These are phyloP conservation scores for Vitis hybrid DNA, from an alignment of 177 flowering plant species.

Conservation along the genomic window DNA sequence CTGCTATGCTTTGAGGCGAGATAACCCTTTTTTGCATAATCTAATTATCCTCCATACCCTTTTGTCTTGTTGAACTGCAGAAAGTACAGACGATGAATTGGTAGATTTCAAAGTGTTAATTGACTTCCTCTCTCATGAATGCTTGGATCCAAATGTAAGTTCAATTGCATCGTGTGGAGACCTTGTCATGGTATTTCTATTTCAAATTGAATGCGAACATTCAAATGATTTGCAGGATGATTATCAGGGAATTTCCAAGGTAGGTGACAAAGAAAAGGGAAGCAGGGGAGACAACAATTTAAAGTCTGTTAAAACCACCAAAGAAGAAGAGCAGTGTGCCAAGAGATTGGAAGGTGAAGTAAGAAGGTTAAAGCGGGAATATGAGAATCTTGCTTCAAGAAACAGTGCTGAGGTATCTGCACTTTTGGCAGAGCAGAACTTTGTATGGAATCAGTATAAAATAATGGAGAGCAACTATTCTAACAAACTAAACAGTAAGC, in stretches of 20 bases:
- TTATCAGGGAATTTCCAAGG: conserved; percentile 9
- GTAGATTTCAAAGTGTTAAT: conserved; percentile 45
- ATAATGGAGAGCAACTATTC: conserved; percentile 49
- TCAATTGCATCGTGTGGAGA: neutral
- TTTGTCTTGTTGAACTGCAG: conserved; percentile 29
- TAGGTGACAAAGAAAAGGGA: conserved; percentile 13
- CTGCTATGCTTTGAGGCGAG: neutral
- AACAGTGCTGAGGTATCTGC: conserved; percentile 61
- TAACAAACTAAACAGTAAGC: conserved; percentile 39
- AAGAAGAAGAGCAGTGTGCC: conserved; percentile 13
- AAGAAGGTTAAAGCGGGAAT: conserved; percentile 43
- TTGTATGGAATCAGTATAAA: conserved; percentile 76
- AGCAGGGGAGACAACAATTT: conserved; percentile 9
- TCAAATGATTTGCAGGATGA: conserved; percentile 28
- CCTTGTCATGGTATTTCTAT: neutral
- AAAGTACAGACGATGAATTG: conserved; percentile 38
- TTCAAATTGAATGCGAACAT: neutral
- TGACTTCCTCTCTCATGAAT: conserved; percentile 36
- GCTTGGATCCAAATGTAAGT: conserved; percentile 41
- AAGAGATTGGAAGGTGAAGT: conserved; percentile 45
- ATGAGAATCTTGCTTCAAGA: conserved; percentile 47
- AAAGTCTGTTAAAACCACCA: conserved; percentile 14
- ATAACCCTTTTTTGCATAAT: neutral
- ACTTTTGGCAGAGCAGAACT: conserved; percentile 62
- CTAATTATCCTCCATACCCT: neutral